These are phyloP conservation scores for Mucor irregularis DNA, from an alignment of 371 early-diverging fungal genomes.

Conservation along the genomic window DNA sequence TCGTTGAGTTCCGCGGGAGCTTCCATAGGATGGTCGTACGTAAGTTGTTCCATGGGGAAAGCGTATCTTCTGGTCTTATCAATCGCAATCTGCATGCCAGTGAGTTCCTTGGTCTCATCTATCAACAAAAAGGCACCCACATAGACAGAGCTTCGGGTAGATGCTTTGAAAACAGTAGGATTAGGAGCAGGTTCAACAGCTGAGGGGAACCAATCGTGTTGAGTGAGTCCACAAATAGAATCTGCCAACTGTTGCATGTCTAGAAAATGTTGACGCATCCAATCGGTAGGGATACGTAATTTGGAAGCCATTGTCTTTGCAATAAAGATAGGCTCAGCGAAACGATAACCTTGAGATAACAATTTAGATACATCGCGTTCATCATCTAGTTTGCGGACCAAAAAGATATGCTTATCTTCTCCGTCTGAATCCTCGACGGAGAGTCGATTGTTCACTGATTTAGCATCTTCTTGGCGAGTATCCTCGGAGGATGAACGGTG, in stretches of 20 bases:
- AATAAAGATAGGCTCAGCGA: conserved; percentile 43
- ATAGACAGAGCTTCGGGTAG: conserved; percentile 20
- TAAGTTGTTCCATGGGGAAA: conserved; percentile 37
- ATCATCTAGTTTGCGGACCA: conserved; percentile 24
- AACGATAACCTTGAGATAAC: conserved; percentile 45
- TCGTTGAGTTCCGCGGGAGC: conserved; percentile 6
- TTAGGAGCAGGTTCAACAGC: conserved; percentile 11
- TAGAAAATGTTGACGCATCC: conserved; percentile 34
- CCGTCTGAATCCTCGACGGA: conserved; percentile 22
- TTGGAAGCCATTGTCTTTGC: conserved; percentile 42
- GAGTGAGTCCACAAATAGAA: conserved; percentile 14
- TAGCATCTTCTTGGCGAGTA: background rate
- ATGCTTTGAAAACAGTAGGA: conserved; percentile 14
- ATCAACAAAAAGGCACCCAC: conserved; percentile 40
- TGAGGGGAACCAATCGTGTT: conserved; percentile 4
- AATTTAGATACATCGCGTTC: conserved; percentile 26
- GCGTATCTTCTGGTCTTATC: conserved; percentile 33
- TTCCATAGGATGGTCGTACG: conserved; percentile 10
- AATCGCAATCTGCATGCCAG: conserved; percentile 26
- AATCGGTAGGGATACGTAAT: conserved; percentile 36
- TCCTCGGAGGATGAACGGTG: background rate
- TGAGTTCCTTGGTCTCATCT: conserved; percentile 22
- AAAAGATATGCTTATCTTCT: conserved; percentile 34
- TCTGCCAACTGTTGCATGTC: conserved; percentile 37
- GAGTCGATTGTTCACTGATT: conserved; percentile 3